These are phyloP conservation scores for Trichoderma arundinaceum DNA, from an alignment of 2,329 filamentous ascomycete species.

Conservation along the genomic window DNA sequence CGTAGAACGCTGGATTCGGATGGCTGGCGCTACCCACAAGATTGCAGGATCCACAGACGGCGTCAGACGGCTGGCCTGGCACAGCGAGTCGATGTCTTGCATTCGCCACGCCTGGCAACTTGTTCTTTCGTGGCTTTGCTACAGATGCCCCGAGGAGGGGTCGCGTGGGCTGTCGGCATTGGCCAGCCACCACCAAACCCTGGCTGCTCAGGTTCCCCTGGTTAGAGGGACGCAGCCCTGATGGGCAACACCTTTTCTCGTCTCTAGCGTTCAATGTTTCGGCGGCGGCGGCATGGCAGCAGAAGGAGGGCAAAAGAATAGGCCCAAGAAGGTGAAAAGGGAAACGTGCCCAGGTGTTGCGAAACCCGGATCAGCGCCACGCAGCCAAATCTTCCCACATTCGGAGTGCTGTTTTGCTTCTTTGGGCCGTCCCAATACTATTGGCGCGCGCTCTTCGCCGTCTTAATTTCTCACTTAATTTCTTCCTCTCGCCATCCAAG, in stretches of 20 bases:
- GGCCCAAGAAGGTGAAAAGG: slow-evolving; percentile 6
- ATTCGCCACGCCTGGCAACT: slow-evolving; percentile 35
- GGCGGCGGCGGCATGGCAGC: not conserved
- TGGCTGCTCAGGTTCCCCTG: slow-evolving; percentile 15
- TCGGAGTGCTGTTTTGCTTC: slow-evolving; percentile 19
- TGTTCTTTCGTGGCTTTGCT: slow-evolving; percentile 37
- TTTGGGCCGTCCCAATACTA: slow-evolving; percentile 13
- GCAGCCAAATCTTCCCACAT: slow-evolving; percentile 17
- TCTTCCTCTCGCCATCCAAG: not conserved
- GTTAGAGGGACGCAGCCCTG: slow-evolving; percentile 1
- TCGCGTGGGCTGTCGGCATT: slow-evolving; percentile 45
- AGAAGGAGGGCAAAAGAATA: slow-evolving; percentile 1
- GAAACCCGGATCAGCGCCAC: slow-evolving; percentile 23
- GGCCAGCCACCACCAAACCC: slow-evolving; percentile 35
- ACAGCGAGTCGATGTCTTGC: slow-evolving; percentile 53
- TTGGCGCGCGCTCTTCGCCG: slow-evolving; percentile 25
- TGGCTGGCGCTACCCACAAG: slow-evolving; percentile 47
- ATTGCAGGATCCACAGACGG: slow-evolving; percentile 45
- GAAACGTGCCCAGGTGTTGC: slow-evolving; percentile 16
- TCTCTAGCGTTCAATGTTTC: slow-evolving; percentile 15
- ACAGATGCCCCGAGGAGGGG: slow-evolving; percentile 38
- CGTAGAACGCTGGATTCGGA: slow-evolving; percentile 44
- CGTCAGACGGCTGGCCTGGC: slow-evolving; percentile 46
- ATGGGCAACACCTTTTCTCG: not conserved
- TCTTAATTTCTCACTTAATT: not conserved